phyloP scores from a whole-genome alignment of 202 grass and related monocot species.

The Panicum hallii region DNA sequence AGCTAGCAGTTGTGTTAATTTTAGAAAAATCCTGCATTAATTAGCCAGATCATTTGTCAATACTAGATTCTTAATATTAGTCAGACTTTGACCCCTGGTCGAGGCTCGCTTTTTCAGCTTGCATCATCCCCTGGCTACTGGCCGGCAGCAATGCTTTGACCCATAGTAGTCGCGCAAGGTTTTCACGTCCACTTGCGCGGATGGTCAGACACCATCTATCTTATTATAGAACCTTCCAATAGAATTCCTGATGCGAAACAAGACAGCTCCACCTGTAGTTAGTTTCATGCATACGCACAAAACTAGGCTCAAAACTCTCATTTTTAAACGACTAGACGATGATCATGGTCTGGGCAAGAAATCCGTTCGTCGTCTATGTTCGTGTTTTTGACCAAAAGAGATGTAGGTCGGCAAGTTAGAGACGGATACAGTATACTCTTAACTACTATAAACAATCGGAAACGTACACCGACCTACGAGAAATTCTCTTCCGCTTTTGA shows the following conservation, averaged over 20 bases:
- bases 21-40: background rate
- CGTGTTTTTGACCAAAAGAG: constrained; percentile 28
- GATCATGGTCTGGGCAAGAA: background rate
- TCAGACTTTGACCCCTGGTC: no score
- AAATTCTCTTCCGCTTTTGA: constrained; percentile 18
- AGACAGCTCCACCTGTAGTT: background rate
- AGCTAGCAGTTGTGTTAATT: background rate
- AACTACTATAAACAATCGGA: background rate
- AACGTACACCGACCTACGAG: constrained; percentile 23
- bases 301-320: background rate
- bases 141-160: constrained; percentile 10
- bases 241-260: background rate
- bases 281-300: constrained; percentile 2
- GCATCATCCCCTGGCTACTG: no score
- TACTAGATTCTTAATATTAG: background rate
- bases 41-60: background rate
- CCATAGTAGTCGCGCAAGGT: background rate
- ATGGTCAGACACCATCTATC: background rate
- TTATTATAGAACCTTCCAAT: background rate
- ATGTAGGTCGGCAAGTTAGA: background rate
- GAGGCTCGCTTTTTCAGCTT: no score
- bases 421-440: background rate
- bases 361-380: background rate
- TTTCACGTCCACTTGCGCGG: constrained; percentile 23
- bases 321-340: background rate